phyloP scores from a whole-genome alignment of 805 yeast species.

The Candida verbasci region DNA sequence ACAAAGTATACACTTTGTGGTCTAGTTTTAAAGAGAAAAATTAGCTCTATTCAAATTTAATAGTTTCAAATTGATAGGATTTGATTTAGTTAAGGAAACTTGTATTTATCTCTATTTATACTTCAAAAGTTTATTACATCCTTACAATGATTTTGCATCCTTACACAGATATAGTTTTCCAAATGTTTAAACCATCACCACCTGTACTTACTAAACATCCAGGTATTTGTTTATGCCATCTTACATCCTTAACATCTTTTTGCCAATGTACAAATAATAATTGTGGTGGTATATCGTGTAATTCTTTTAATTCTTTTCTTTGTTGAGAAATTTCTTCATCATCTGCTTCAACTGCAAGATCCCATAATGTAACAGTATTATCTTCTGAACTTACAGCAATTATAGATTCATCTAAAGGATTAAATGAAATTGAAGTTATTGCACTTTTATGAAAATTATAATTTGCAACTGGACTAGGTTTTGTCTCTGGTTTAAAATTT shows the following conservation, averaged over 20 bases:
- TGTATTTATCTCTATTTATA: too few species aligned
- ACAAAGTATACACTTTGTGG: too few species aligned
- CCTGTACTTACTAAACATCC: constrained; percentile 95
- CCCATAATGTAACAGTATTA: constrained; percentile 97
- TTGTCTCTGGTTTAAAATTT: constrained; percentile 55
- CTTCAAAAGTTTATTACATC: too few species aligned
- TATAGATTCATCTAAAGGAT: constrained; percentile 92
- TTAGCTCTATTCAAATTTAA: too few species aligned
- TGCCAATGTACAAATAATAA: constrained; percentile 97
- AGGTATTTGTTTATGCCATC: constrained; percentile 97
- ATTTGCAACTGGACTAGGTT: constrained; percentile 82
- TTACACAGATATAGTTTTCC: constrained; percentile 87
- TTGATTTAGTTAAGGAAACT: too few species aligned
- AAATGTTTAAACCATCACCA: constrained; percentile 86
- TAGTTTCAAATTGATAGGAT: too few species aligned
- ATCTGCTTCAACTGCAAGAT: constrained; percentile 96
- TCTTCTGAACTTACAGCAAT: constrained; percentile 96
- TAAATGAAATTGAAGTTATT: constrained; percentile 88
- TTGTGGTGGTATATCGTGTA: constrained; percentile 92
- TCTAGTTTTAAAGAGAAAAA: too few species aligned
- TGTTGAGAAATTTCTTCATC: constrained; percentile 94
- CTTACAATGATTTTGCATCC: too few species aligned
- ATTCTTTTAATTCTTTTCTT: constrained; percentile 68
- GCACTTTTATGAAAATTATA: constrained; percentile 94
- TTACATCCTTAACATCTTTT: constrained; percentile 92